Evolutionary conservation across 176 grass and related monocot species (phyloP).

Genomic region (Bonia amplexicaulis): DNA sequence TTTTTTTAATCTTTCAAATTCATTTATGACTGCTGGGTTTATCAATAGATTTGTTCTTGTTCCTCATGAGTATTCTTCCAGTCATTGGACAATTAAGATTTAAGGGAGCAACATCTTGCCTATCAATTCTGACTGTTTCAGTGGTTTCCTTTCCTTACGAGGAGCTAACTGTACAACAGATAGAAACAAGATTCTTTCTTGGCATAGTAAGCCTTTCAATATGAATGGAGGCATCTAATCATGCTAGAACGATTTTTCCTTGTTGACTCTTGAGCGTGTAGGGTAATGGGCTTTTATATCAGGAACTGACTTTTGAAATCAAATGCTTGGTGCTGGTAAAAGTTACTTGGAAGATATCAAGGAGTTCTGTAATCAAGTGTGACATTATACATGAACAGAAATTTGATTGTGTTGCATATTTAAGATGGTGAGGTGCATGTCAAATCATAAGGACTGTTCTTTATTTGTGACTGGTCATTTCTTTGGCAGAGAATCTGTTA

Average conservation of each 20-base stretch:
- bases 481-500: neutral
- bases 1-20: slow-evolving; percentile 7
- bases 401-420: neutral
- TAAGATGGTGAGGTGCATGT: neutral
- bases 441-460: neutral
- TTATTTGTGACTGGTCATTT: neutral
- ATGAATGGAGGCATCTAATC: neutral
- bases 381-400: neutral
- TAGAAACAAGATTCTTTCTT: neutral
- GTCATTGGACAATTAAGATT: neutral
- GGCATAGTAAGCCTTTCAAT: neutral
- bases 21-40: neutral
- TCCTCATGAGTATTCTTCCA: neutral
- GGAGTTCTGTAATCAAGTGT: neutral
- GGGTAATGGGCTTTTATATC: neutral
- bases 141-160: neutral
- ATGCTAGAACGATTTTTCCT: neutral
- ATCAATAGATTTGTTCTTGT: neutral
- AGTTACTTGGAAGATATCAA: neutral
- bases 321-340: neutral
- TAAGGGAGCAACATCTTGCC: neutral
- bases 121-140: neutral
- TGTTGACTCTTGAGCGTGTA: neutral
- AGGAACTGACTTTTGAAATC: slow-evolving; percentile 9
- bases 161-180: neutral